Evolutionary conservation across 345 rosid species (phyloP).

Genomic region (Anacardium occidentale): DNA sequence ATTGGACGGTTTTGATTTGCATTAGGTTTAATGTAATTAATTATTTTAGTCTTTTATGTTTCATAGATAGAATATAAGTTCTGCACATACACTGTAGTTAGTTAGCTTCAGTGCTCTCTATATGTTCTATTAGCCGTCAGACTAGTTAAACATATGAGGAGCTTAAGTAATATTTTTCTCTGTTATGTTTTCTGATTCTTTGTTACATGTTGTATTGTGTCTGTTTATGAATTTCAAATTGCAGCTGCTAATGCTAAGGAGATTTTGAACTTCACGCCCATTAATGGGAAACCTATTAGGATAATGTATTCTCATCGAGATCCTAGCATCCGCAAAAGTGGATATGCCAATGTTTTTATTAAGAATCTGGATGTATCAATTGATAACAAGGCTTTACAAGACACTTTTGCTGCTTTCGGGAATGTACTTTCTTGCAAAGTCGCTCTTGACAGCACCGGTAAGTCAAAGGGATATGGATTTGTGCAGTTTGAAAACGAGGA

Average conservation of each 20-base stretch:
- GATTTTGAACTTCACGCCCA: constrained; percentile 48
- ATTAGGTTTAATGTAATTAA: no score
- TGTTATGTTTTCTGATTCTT: neutral
- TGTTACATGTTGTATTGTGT: neutral
- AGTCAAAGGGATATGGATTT: constrained; percentile 51
- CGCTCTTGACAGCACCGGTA: constrained; percentile 45
- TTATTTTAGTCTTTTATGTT: neutral
- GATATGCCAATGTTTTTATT: constrained; percentile 67
- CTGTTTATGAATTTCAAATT: constrained; percentile 10
- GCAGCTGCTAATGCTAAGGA: constrained; percentile 67
- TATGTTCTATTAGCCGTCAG: neutral
- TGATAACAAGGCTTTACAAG: constrained; percentile 56
- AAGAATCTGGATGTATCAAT: constrained; percentile 61
- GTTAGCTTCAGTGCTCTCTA: neutral
- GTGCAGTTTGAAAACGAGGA: constrained; percentile 71
- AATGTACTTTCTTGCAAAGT: constrained; percentile 65
- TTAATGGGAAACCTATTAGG: constrained; percentile 61
- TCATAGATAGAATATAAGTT: no score
- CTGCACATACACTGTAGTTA: neutral
- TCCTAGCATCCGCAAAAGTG: constrained; percentile 59
- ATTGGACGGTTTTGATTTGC: neutral
- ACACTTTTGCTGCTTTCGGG: constrained; percentile 58
- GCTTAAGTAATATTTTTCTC: neutral
- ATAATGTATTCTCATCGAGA: constrained; percentile 75
- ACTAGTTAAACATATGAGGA: neutral